Evolutionary conservation across 2,329 filamentous ascomycete species (phyloP).

Genomic region (Fusarium sp.): DNA sequence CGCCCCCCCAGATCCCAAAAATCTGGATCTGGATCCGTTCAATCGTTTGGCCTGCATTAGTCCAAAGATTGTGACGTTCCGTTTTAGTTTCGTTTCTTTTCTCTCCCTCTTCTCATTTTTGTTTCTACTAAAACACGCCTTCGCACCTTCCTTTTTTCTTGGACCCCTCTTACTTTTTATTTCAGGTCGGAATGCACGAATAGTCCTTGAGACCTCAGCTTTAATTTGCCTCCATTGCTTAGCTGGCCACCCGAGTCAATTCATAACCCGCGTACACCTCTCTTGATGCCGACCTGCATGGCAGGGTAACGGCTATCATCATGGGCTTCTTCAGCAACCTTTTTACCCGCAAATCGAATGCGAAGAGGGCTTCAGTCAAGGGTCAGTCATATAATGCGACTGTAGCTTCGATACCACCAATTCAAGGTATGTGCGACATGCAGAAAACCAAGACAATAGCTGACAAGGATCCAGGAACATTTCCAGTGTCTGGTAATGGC

Average conservation of each 20-base stretch:
- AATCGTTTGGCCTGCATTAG: constrained; percentile 15
- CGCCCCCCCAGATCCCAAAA: not conserved
- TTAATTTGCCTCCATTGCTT: constrained; percentile 5
- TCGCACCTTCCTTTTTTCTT: constrained; percentile 1
- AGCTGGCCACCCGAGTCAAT: not conserved
- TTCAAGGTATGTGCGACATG: constrained; percentile 34
- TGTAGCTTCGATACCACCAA: constrained; percentile 38
- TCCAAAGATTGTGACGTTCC: constrained; percentile 16
- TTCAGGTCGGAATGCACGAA: constrained; percentile 27
- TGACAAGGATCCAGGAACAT: constrained; percentile 37
- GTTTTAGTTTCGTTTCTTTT: constrained; percentile 14
- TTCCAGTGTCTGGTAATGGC: constrained; percentile 44
- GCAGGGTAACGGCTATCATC: constrained; percentile 34
- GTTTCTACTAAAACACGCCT: constrained; percentile 30
- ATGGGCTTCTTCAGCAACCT: constrained; percentile 47
- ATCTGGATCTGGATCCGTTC: not conserved
- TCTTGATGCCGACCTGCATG: constrained; percentile 25
- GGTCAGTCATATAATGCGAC: constrained; percentile 44
- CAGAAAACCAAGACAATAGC: not conserved
- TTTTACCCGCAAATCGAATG: constrained; percentile 34
- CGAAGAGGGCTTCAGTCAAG: constrained; percentile 30
- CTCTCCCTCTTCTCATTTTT: not conserved
- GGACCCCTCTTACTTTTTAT: constrained; percentile 1
- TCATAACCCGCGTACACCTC: not conserved
- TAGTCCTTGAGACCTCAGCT: constrained; percentile 31